Evolutionary conservation across 169 alveolate species (phyloP).

Genomic region (Eimeria sp.): DNA sequence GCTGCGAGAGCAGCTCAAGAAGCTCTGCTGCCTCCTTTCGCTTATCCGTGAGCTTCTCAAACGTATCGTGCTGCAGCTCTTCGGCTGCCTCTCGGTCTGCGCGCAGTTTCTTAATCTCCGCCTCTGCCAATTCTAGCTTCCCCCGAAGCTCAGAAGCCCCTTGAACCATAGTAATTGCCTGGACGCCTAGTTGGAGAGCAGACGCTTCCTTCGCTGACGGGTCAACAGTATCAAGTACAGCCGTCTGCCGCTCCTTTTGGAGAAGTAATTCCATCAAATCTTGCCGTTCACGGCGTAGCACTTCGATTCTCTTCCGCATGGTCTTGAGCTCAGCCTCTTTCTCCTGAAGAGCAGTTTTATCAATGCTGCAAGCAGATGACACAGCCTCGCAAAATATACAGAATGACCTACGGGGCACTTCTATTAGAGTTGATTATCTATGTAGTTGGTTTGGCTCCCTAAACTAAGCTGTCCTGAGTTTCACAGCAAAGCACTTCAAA

Average conservation of each 20-base stretch:
- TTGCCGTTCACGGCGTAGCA: conserved; percentile 73
- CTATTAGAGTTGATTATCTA: neutral
- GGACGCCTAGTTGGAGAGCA: conserved; percentile 78
- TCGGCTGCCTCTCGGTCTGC: conserved; percentile 55
- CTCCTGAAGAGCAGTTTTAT: neutral
- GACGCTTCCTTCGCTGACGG: conserved; percentile 78
- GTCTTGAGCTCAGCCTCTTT: conserved; percentile 50
- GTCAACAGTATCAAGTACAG: conserved; percentile 50
- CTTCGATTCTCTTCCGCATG: conserved; percentile 48
- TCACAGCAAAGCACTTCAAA: conserved; percentile 9
- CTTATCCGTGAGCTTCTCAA: conserved; percentile 75
- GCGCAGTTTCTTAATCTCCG: conserved; percentile 44
- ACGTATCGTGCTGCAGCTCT: conserved; percentile 61
- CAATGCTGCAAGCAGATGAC: neutral
- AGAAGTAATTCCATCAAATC: conserved; percentile 73
- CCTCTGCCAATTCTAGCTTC: conserved; percentile 57
- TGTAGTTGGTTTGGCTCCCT: too few relatives aligned
- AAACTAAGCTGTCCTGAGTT: too few relatives aligned
- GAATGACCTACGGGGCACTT: neutral
- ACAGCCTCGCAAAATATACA: neutral
- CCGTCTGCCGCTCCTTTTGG: conserved; percentile 77
- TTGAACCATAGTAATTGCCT: conserved; percentile 79
- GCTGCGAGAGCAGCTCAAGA: conserved; percentile 79
- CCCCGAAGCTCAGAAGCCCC: conserved; percentile 57
- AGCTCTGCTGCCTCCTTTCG: conserved; percentile 81